Evolutionary conservation across 2,329 filamentous ascomycete species (phyloP), one percentile per base, ranked within the genome.

Genomic region (Furcasterigmium furcatum): DNA sequence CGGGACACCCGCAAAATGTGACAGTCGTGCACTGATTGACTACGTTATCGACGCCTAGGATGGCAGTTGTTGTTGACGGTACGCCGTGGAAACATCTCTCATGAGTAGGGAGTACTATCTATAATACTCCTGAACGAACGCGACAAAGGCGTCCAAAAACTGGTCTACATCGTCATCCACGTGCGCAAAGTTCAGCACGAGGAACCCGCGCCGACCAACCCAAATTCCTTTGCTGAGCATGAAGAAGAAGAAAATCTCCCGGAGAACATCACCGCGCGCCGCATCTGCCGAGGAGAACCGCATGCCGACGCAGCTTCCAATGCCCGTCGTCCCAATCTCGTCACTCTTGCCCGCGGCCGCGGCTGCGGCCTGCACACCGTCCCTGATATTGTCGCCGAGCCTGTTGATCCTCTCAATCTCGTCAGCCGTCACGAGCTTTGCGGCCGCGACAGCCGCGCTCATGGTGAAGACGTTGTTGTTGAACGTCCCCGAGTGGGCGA

Each of bases 401-500:
- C 13, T 18, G 24, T 41, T 41, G 14, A 27, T 41, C 8, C 39
- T 29, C 12, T 41, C 24, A 12, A 41, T 41, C 18, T 22, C 22
- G 4, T 7, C 4, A 14, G n/a, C 16, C 3, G 39, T 41, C 3
- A 41, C 39, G 16, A 41, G 10, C 12, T 41, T 41, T 2, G 22
- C 22, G 9, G 39, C 39, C 2, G 24, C 39, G 2, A 41, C 39
- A 14, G 21, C 39, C 5, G 39, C 39, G 19, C 22, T 29, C 39
- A 41, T 41, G 68, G 39, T 41, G 13, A 41, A 41, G 24, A 27
- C 24, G 58, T 87, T 87, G 57, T 88, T 87, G 59, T 86, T 85
- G 60, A 84, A 86, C 0, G 83, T 86, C 2, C 82, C 82, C 0
- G 80, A 77, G 53, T 86, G 82, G 0, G 67, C 58, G 10, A 82